Conservation (phyloP, 1,284 basidiomycete species). For the Malassezia yamatoensis region DNA sequence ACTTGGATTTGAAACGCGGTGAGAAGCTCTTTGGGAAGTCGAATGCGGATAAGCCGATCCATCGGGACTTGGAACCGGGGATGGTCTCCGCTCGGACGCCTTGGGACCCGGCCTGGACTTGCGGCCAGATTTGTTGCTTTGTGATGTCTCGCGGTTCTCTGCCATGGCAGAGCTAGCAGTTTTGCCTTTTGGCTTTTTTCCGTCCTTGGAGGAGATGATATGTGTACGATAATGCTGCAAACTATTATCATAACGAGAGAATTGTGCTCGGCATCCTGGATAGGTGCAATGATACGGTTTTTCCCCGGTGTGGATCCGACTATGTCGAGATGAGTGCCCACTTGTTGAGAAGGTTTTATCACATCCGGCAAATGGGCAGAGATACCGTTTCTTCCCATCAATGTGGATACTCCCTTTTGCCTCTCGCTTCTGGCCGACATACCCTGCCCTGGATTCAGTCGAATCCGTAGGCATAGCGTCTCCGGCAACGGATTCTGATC, state of each 20-base stretch:
- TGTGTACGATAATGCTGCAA: slow-evolving; percentile 47
- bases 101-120: too few species aligned
- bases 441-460: not conserved
- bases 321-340: slow-evolving; percentile 70
- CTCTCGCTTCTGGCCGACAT: not conserved
- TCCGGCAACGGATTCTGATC: too few species aligned
- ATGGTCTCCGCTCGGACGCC: too few species aligned
- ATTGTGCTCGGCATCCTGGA: slow-evolving; percentile 44
- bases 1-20: too few species aligned
- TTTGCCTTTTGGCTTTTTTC: slow-evolving; percentile 9
- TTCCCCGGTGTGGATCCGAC: slow-evolving; percentile 60
- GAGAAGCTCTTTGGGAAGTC: too few species aligned
- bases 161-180: not conserved
- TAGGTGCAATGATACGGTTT: slow-evolving; percentile 45
- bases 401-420: slow-evolving; percentile 19
- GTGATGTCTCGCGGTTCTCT: too few species aligned
- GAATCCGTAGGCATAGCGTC: too few species aligned
- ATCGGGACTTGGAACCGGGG: too few species aligned
- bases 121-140: not conserved
- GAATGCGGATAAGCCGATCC: too few species aligned
- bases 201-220: slow-evolving; percentile 36
- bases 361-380: slow-evolving; percentile 56
- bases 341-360: slow-evolving; percentile 68
- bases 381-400: slow-evolving; percentile 52
- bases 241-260: slow-evolving; percentile 47